Percentiles rank a stretch among this genome's conserved stretches.
Evolutionary conservation across 108 stramenopile species (phyloP).

Genomic region (Nitzschia palea): DNA sequence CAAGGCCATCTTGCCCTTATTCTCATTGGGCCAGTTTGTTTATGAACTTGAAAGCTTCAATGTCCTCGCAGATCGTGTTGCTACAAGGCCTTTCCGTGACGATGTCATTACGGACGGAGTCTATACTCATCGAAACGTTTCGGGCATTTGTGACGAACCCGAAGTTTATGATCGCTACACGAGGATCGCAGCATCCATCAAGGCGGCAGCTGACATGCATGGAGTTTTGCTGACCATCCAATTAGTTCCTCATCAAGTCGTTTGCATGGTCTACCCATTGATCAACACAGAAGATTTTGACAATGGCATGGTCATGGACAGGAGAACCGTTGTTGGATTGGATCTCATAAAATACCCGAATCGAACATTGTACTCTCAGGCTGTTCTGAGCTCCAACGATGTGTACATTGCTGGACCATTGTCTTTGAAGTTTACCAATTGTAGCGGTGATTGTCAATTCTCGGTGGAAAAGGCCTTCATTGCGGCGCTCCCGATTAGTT

Average conservation of each 20-base stretch:
- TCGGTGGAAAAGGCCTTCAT: conserved; percentile 38
- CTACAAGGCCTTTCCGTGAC: conserved; percentile 10
- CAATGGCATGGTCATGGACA: conserved; percentile 22
- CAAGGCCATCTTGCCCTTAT: conserved; percentile 38
- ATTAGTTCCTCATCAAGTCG: conserved; percentile 34
- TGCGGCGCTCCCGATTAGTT: conserved; percentile 42
- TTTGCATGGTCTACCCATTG: conserved; percentile 37
- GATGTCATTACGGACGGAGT: neutral
- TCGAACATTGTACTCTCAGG: conserved; percentile 13
- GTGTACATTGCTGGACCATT: conserved; percentile 60
- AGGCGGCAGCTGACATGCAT: conserved; percentile 32
- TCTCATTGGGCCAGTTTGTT: conserved; percentile 44
- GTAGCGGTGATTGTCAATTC: conserved; percentile 23
- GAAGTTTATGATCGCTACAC: conserved; percentile 17
- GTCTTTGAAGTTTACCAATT: conserved; percentile 26
- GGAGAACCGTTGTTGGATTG: conserved; percentile 19
- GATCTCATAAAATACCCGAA: conserved; percentile 33
- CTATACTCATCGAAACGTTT: conserved; percentile 29
- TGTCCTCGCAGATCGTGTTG: conserved; percentile 25
- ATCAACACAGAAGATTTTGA: conserved; percentile 49
- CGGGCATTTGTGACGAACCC: conserved; percentile 35
- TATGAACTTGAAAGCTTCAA: conserved; percentile 25
- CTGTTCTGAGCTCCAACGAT: conserved; percentile 29
- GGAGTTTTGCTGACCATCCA: conserved; percentile 39
- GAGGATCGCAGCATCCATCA: conserved; percentile 33